Percentiles rank a stretch among this genome's conserved stretches.
Conservation (phyloP, 2,329 filamentous ascomycete species). For the Monilinia aucupariae region DNA sequence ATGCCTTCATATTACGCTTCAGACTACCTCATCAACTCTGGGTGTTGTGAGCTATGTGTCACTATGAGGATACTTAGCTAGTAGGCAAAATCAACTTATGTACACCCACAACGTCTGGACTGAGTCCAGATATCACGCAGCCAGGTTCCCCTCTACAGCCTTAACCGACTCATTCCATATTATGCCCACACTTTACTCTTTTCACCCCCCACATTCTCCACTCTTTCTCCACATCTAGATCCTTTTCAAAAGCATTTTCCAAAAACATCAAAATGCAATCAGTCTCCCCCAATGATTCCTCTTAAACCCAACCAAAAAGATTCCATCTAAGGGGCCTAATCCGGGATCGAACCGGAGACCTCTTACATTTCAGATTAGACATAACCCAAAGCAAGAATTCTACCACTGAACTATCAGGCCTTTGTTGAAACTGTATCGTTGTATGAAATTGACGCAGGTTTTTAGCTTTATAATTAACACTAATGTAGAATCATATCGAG, state of each 20-base stretch:
- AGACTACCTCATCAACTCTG: not conserved
- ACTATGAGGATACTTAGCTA: too few species aligned
- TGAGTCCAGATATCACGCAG: not conserved
- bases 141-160: not conserved
- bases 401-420: slow-evolving; percentile 11
- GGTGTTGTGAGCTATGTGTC: not conserved
- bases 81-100: not conserved
- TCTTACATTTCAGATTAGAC: not conserved
- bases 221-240: not conserved
- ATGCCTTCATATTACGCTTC: not conserved
- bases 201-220: not conserved
- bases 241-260: too few species aligned
- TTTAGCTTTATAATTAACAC: too few species aligned
- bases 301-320: not conserved
- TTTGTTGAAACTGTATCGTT: not conserved
- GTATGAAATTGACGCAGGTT: rapidly evolving
- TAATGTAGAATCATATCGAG: too few species aligned
- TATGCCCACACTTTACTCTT: not conserved
- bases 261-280: too few species aligned
- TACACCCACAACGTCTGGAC: not conserved
- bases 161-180: not conserved
- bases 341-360: slow-evolving; percentile 13
- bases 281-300: too few species aligned
- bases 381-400: slow-evolving; percentile 11
- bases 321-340: not conserved